Base-by-base conservation (phyloP, 164 flowering plant species). In the Houttuynia cordata region DNA sequence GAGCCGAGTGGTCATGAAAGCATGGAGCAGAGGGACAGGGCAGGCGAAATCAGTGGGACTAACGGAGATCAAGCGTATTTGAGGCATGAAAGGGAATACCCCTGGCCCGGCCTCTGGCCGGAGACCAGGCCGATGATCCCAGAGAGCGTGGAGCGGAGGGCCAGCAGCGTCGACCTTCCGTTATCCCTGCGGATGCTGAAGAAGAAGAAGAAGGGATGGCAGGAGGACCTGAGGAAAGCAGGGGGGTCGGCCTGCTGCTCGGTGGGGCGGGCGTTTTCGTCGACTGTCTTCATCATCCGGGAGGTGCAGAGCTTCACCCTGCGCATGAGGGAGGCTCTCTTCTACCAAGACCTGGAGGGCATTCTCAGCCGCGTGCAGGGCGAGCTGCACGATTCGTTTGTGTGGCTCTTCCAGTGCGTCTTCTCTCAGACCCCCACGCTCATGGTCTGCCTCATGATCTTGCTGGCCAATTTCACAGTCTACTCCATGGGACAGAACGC, bases 371-470 rank as follows among this genome's bases (percentile, higher is more conserved):
- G 85, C 7, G 98, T 89, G 0, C 91, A 86, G 64, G 70, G 55
- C n/a, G 98, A 92, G 58, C 79, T 89, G 75, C 78, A 89, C 55
- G 90, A 85, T 0, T 86, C 98, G 0, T 92, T 92, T 40, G 96
- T 87, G 8, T 92, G 98, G 97, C 64, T 92, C 17, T 92, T 92
- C 54, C 87, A 87, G 59, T 89, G 85, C 61, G 86, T 90, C n/a
- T 93, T 90, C 68, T 87, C 97, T 0, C 86, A 75, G 17, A 93
- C 97, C 0, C 97, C 97, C 0, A 80, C 94, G 12, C 77, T 89
- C 24, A 93, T 93, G 97, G 82, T 90, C 23, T 90, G 71, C 42
- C 84, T 93, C 19, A 93, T 93, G 98, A 87, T 93, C 50, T 78
- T 93, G 24, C 71, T 93, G 0, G 97, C 98, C 0, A 93, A 93